Percentiles rank a stretch among this genome's conserved stretches.
Evolutionary conservation across 345 rosid genomes (phyloP).

Genomic region (Geranium rotundifolium): DNA sequence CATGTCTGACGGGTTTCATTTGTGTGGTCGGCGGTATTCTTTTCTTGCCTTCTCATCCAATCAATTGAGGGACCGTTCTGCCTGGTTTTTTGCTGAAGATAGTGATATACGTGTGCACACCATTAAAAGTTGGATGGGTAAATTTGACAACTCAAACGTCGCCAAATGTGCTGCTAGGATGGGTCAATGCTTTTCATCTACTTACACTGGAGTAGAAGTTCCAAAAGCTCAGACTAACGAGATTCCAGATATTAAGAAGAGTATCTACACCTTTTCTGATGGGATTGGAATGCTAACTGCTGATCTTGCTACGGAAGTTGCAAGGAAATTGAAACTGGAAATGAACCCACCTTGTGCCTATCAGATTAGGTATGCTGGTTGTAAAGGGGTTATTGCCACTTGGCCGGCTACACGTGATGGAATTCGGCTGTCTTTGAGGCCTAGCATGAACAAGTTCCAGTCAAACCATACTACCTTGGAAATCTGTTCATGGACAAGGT

Average conservation of each 20-base stretch:
- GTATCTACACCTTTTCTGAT: constrained; percentile 60
- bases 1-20: constrained; percentile 55
- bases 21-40: constrained; percentile 70
- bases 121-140: constrained; percentile 75
- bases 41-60: constrained; percentile 89
- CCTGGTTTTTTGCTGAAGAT: constrained; percentile 90
- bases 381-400: constrained; percentile 82
- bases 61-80: constrained; percentile 82
- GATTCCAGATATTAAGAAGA: constrained; percentile 56
- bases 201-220: constrained; percentile 74
- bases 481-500: constrained; percentile 83
- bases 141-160: constrained; percentile 42
- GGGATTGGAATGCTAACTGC: constrained; percentile 80
- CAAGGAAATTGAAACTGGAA: constrained; percentile 52
- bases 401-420: constrained; percentile 71
- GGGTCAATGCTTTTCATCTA: constrained; percentile 96
- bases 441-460: constrained; percentile 63
- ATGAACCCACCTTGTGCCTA: constrained; percentile 52
- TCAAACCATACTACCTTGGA: constrained; percentile 64
- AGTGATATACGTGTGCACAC: constrained; percentile 27
- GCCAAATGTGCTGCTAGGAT: constrained; percentile 93
- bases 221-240: constrained; percentile 35
- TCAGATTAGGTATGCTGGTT: constrained; percentile 89
- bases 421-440: constrained; percentile 49
- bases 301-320: constrained; percentile 71